phyloP scores from a whole-genome alignment of 768 basidiomycete species.

The Roridomyces roridus region DNA sequence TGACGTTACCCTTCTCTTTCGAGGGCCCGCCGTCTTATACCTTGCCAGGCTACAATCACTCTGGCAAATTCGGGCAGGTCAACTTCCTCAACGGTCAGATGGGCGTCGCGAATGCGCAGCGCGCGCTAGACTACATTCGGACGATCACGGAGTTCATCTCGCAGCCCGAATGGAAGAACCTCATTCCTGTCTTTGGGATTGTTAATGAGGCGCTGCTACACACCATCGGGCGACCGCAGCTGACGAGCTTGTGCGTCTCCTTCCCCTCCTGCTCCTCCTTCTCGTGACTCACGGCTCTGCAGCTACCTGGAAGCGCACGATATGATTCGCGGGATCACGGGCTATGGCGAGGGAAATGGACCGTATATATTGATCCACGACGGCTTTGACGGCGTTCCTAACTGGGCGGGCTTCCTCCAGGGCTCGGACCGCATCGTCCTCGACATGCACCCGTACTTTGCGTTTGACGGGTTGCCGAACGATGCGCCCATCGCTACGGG shows the following conservation, averaged over 20 bases:
- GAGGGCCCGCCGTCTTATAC: too few relatives aligned
- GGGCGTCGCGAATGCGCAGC: slow-evolving; percentile 75
- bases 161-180: slow-evolving; percentile 60
- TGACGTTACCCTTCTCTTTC: not conserved
- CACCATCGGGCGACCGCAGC: slow-evolving; percentile 50
- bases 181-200: slow-evolving; percentile 57
- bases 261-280: too few relatives aligned
- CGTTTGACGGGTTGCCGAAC: slow-evolving; percentile 44
- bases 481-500: slow-evolving; percentile 30
- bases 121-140: too few relatives aligned
- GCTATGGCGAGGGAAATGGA: slow-evolving; percentile 61
- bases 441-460: slow-evolving; percentile 61
- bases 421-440: slow-evolving; percentile 64
- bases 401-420: slow-evolving; percentile 50
- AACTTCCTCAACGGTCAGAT: slow-evolving; percentile 68
- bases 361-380: slow-evolving; percentile 58
- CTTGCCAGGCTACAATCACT: slow-evolving; percentile 48
- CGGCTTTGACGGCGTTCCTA: slow-evolving; percentile 47
- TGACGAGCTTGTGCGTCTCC: slow-evolving; percentile 57
- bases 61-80: slow-evolving; percentile 54
- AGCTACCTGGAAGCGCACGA: slow-evolving; percentile 54
- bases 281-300: slow-evolving; percentile 36
- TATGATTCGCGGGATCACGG: slow-evolving; percentile 64
- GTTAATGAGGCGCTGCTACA: slow-evolving; percentile 51
- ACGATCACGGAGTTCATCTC: slow-evolving; percentile 70